Conservation (phyloP, 2,329 filamentous ascomycete species). For the Piedraia hortae region DNA sequence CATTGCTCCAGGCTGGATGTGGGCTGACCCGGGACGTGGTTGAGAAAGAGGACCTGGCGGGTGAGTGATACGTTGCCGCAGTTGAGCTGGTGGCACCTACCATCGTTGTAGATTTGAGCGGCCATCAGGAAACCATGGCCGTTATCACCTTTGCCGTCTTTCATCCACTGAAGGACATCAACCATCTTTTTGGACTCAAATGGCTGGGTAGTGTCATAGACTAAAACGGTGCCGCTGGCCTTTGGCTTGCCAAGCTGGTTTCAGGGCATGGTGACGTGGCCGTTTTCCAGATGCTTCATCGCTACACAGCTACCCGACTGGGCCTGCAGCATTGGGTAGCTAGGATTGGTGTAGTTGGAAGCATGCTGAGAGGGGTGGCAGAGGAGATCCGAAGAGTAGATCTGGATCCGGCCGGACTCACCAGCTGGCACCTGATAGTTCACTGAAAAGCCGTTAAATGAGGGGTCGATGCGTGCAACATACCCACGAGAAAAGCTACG, state of each 20-base stretch:
- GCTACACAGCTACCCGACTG: constrained; percentile 21
- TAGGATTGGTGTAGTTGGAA: no score
- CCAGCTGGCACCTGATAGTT: constrained; percentile 32
- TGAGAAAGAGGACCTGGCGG: constrained; percentile 30
- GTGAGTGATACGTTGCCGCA: constrained; percentile 25
- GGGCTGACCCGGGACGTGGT: constrained; percentile 24
- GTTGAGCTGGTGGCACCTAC: no score
- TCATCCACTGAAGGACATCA: constrained; percentile 54
- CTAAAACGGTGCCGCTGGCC: constrained; percentile 19
- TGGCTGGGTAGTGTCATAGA: constrained; percentile 23
- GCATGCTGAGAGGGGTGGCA: no score
- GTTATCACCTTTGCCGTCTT: constrained; percentile 56
- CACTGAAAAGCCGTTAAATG: constrained; percentile 28
- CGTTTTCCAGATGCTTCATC: constrained; percentile 24
- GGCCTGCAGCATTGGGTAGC: no score
- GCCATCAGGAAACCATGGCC: no score
- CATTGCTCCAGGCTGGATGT: constrained; percentile 26
- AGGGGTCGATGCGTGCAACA: constrained; percentile 26
- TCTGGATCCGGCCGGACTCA: constrained; percentile 20
- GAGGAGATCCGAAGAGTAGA: constrained; percentile 33
- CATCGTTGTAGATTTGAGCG: no score
- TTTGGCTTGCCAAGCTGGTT: constrained; percentile 17
- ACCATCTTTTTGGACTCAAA: constrained; percentile 28
- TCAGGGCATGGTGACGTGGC: constrained; percentile 19
- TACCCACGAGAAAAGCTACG: constrained; percentile 53